These are phyloP conservation scores for Penicillium flavigenum DNA, from an alignment of 495 filamentous ascomycete genomes.

Conservation along the genomic window DNA sequence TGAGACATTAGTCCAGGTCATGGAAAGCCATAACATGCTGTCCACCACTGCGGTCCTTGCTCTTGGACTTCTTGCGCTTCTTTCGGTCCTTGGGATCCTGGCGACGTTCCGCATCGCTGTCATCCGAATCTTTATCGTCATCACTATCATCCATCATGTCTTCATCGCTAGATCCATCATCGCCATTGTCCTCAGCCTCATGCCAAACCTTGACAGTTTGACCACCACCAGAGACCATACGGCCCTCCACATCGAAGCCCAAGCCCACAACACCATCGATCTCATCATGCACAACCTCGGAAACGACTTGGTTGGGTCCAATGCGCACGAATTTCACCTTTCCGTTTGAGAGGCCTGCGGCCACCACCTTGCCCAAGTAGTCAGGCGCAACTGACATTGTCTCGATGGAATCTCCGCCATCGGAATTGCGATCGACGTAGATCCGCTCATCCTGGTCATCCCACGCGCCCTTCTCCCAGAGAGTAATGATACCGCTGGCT, in stretches of 20 bases:
- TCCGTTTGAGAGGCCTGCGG: constrained; percentile 76
- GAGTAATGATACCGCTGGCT: constrained; percentile 73
- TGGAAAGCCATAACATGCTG: constrained; percentile 63
- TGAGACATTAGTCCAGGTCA: constrained; percentile 57
- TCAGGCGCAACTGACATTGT: constrained; percentile 65
- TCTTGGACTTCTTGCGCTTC: constrained; percentile 60
- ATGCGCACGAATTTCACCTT: constrained; percentile 54
- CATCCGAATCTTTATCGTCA: constrained; percentile 49
- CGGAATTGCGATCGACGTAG: constrained; percentile 57
- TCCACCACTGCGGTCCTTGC: constrained; percentile 50
- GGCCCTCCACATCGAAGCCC: constrained; percentile 76
- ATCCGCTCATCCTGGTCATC: constrained; percentile 91
- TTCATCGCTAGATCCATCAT: constrained; percentile 36
- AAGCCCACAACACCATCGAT: constrained; percentile 76
- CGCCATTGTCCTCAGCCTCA: constrained; percentile 45
- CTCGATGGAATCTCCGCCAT: constrained; percentile 70
- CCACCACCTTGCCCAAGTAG: constrained; percentile 62
- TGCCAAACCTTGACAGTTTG: constrained; percentile 83
- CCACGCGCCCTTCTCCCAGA: constrained; percentile 94
- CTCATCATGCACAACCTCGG: constrained; percentile 72
- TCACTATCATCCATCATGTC: constrained; percentile 41
- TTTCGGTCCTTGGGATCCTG: constrained; percentile 46
- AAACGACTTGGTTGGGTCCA: constrained; percentile 58
- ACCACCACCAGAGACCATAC: constrained; percentile 85
- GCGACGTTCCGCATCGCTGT: constrained; percentile 39